Base-by-base conservation (phyloP, 2,329 filamentous ascomycete genomes). In the Canariomyces notabilis region DNA sequence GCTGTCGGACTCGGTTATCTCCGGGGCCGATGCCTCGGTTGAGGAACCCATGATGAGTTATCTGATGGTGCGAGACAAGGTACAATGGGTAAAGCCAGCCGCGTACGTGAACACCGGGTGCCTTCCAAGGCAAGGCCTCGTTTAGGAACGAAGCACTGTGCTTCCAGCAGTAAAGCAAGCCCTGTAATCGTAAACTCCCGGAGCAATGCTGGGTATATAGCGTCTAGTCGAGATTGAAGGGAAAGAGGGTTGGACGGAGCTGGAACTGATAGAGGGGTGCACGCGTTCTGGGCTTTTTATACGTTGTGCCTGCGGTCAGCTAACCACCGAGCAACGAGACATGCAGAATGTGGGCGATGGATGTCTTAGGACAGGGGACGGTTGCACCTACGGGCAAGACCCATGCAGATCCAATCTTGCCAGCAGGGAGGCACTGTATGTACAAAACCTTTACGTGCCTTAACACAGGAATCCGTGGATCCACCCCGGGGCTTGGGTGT, bases 1-100 rank as follows among this genome's bases (percentile, higher is more conserved):
- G 44, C 54, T 57, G 39, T 54, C 52, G 18, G 50, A 54, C 42
- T 58, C 56, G 16, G 56, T 57, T 8, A 53, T 53, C 11, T 58
- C 53, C 16, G 43, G 46, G n/a, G 43, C 43, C 23, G 50, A 46
- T 35, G 52, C 55, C 38, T 57, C 53, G 42, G 42, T 31, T 2
- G 50, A 21, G 49, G 48, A 37, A 49, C 52, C 56, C 56, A 58
- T 58, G 26, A 15, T 23, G 29, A 9, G 11, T 22, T 12, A 15
- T 15, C 11, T 20, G 35, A 31, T 20, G 19, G 26, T 19, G n/a
- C 11, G n/a, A 22, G 11, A 15, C n/a, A 31, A 18, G 36, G 23
- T 11, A 29, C 9, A 8, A 4, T 15, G 33, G 16, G 18, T 12
- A 23, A 26, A 22, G 14, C 23, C 18, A 43, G 23, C 23, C 16